A percentile compares a stretch with the other conserved stretches of the same genome.
These are phyloP conservation scores for Monosporascus cannonballus DNA, from an alignment of 2,329 filamentous ascomycete genomes.

Conservation along the genomic window DNA sequence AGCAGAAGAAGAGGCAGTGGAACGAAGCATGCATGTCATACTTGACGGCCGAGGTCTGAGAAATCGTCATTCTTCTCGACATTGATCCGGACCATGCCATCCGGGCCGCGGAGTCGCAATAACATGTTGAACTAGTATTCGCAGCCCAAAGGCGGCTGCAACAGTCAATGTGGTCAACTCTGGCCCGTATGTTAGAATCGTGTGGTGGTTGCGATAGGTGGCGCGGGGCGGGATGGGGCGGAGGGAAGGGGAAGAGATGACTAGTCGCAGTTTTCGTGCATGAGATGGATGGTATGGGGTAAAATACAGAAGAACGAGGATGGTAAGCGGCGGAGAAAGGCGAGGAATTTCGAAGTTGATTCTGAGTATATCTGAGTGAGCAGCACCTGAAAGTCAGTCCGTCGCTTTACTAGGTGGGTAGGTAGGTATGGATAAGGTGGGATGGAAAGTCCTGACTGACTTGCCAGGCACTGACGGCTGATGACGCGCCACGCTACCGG, in stretches of 20 bases:
- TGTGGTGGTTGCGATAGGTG: too few relatives aligned
- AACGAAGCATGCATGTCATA: conserved; percentile 22
- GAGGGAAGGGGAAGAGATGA: neutral
- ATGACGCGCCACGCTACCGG: conserved; percentile 12
- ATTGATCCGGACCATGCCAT: conserved; percentile 84
- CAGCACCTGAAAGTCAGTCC: neutral
- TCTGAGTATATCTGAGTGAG: neutral
- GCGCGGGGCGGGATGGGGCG: neutral
- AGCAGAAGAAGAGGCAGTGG: neutral
- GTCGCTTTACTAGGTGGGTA: too few relatives aligned
- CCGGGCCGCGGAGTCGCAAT: conserved; percentile 80
- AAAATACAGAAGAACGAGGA: neutral
- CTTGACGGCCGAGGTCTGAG: conserved; percentile 49
- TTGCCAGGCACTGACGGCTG: conserved; percentile 17
- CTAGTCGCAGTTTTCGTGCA: neutral
- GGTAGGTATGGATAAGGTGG: neutral
- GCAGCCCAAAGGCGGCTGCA: too few relatives aligned
- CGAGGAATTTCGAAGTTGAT: conserved; percentile 2
- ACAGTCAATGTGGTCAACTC: too few relatives aligned
- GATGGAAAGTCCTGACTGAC: neutral
- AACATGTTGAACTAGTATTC: conserved; percentile 52
- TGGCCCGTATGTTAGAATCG: too few relatives aligned
- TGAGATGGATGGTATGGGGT: neutral
- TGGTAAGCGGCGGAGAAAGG: conserved; percentile 3
- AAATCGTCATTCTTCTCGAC: conserved; percentile 73